phyloP scores from a whole-genome alignment of 495 filamentous ascomycete species.

The Umbilicaria muhlenbergii region DNA sequence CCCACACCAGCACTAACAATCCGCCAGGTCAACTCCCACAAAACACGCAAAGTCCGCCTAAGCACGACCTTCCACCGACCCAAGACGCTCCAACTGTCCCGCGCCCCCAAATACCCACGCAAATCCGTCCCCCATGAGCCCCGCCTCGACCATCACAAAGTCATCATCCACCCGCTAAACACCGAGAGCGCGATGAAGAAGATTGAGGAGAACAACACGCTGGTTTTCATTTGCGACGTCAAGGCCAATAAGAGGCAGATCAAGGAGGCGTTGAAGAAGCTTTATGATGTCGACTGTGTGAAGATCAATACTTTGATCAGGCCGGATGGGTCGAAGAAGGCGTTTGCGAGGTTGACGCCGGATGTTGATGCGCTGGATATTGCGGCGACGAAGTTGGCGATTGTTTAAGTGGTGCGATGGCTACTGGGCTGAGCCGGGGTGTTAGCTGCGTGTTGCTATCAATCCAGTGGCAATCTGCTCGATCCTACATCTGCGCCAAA shows the following conservation, averaged over 20 bases:
- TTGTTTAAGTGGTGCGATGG: constrained; percentile 51
- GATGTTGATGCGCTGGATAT: constrained; percentile 99
- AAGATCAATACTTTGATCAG: constrained; percentile 99
- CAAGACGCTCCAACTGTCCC: constrained; percentile 83
- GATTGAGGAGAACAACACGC: constrained; percentile 99
- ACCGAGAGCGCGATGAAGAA: constrained; percentile 99
- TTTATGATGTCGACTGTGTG: constrained; percentile 94
- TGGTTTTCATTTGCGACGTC: constrained; percentile 96
- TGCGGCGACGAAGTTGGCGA: constrained; percentile 94
- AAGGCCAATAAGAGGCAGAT: constrained; percentile 99
- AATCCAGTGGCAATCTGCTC: too few relatives aligned
- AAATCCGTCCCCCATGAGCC: constrained; percentile 81
- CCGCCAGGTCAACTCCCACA: constrained; percentile 56
- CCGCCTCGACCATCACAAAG: constrained; percentile 84
- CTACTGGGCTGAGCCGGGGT: neutral
- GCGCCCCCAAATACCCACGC: constrained; percentile 90
- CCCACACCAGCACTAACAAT: constrained; percentile 14
- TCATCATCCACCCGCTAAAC: constrained; percentile 78
- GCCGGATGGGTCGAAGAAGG: constrained; percentile 97
- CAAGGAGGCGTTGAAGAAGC: constrained; percentile 94
- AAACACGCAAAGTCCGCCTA: constrained; percentile 78
- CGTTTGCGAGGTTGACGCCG: constrained; percentile 81
- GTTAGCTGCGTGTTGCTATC: too few relatives aligned
- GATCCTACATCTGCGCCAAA: too few relatives aligned
- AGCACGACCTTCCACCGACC: constrained; percentile 95